Evolutionary conservation across 768 basidiomycete genomes (phyloP).

Genomic region (Rhodotorula diobovata): DNA sequence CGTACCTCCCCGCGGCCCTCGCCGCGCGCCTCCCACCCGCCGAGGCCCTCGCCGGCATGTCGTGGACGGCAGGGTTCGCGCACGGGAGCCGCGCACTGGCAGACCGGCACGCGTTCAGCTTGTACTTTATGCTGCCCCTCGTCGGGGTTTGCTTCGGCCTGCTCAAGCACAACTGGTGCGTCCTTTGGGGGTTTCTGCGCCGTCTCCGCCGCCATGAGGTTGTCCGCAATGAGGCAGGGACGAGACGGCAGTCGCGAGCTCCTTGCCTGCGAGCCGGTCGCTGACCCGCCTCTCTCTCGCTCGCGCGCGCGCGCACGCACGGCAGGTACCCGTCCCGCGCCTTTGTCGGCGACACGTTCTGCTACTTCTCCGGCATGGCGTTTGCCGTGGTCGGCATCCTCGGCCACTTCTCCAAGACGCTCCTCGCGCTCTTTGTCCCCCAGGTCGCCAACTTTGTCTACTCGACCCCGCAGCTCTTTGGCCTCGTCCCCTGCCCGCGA

Average conservation of each 20-base stretch:
- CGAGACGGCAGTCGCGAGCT: no score
- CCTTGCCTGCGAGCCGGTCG: not conserved
- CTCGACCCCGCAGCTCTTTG: constrained; percentile 90
- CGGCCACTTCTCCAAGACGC: constrained; percentile 93
- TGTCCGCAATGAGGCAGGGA: no score
- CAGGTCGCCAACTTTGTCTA: constrained; percentile 97
- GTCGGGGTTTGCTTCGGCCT: constrained; percentile 85
- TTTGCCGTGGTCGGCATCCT: constrained; percentile 97
- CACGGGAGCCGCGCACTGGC: constrained; percentile 80
- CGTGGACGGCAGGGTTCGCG: constrained; percentile 62
- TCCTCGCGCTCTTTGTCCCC: constrained; percentile 92
- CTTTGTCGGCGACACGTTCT: constrained; percentile 95
- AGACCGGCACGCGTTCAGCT: constrained; percentile 86
- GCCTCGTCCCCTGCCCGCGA: constrained; percentile 85
- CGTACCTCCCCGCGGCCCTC: constrained; percentile 5
- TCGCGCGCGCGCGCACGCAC: no score
- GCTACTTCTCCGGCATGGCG: constrained; percentile 97
- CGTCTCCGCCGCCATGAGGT: no score
- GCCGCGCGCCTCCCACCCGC: not conserved
- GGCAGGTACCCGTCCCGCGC: constrained; percentile 88
- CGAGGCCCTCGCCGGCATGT: constrained; percentile 44
- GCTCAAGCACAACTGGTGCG: constrained; percentile 89
- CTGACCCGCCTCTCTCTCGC: no score
- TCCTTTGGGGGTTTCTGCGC: no score
- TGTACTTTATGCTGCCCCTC: constrained; percentile 95